Base-by-base conservation (phyloP, 345 rosid genomes). In the Corchorus capsularis region DNA sequence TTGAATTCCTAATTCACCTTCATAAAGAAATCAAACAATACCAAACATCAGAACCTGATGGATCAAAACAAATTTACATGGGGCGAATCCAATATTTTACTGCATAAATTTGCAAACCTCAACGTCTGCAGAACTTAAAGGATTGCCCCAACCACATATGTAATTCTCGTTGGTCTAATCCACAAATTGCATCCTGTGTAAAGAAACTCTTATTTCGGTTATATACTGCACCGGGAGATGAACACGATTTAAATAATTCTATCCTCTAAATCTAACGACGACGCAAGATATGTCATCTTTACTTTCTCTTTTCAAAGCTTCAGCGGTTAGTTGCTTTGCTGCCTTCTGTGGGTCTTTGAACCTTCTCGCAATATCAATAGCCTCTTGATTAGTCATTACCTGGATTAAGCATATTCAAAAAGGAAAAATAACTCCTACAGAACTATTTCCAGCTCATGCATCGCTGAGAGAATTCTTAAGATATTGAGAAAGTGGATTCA, bases 351-450 rank as follows among this genome's bases (percentile, higher is more conserved):
- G 97, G 81, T 92, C 91, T 83, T 82, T 90, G 59, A 83, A 71
- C 81, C 80, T 87, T 81, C 86, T 92, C 7, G 89, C 97, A 9
- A 92, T 83, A 70, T 92, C 91, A 60, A 90, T 77, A 9, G 94
- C 97, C 80, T 90, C 97, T 85, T 92, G 93, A 83, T 92, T 92
- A 34, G 85, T 75, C 91, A 92, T 85, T 65, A 92, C 97, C 97
- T 85, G 81, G 76, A 76, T 81, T 43, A 70, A 77, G 13, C 79
- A 41, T 32, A 47, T 12, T 60, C 13, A 67, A 27, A 68, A 41
- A 54, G 17, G 32, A 49, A 59, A 66, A 20, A 53, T 19, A 11
- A 71, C 32, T 37, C 19, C 20, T 34, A 46, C 27, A 32, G 49
- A 66, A 60, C 75, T 34, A 45, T 61, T 77, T n/a, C 60, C 47